Conservation (phyloP, 2,329 filamentous ascomycete genomes). For the Cercospora zeae-maydis region DNA sequence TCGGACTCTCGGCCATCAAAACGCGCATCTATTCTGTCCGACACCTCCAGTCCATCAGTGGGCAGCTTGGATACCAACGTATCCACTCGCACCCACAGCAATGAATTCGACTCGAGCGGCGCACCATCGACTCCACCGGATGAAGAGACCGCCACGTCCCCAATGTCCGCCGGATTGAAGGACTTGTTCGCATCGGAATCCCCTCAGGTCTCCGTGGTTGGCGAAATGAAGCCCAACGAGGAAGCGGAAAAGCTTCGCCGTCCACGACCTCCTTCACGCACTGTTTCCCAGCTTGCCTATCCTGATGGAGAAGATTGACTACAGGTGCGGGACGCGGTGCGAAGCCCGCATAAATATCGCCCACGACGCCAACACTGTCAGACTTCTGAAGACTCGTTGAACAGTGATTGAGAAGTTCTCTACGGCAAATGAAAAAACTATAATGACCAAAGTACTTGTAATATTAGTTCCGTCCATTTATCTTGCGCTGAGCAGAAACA, state of each 20-base stretch:
- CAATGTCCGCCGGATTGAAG: constrained; percentile 1
- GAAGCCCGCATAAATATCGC: background rate
- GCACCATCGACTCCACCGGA: background rate
- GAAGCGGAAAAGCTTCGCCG: constrained; percentile 4
- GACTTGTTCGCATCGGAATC: background rate
- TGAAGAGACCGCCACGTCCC: constrained; percentile 2
- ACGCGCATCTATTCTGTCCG: background rate
- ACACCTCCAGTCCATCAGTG: background rate
- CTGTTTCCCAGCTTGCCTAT: constrained; percentile 7
- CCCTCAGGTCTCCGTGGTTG: background rate
- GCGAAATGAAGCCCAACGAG: background rate
- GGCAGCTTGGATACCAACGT: background rate
- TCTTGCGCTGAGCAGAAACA: constrained; percentile 1
- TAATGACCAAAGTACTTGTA: background rate
- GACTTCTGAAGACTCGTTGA: background rate
- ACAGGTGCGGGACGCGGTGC: constrained; percentile 8
- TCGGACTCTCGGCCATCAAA: constrained; percentile 1
- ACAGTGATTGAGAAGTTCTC: background rate
- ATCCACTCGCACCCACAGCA: constrained; percentile 1
- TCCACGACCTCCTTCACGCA: constrained; percentile 1
- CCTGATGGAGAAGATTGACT: constrained; percentile 11
- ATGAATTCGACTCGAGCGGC: background rate
- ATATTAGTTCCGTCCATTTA: background rate
- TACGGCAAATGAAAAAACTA: background rate
- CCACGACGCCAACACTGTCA: background rate